Evolutionary conservation across 306 rosid species (phyloP).

Genomic region (Argentina anserina): DNA sequence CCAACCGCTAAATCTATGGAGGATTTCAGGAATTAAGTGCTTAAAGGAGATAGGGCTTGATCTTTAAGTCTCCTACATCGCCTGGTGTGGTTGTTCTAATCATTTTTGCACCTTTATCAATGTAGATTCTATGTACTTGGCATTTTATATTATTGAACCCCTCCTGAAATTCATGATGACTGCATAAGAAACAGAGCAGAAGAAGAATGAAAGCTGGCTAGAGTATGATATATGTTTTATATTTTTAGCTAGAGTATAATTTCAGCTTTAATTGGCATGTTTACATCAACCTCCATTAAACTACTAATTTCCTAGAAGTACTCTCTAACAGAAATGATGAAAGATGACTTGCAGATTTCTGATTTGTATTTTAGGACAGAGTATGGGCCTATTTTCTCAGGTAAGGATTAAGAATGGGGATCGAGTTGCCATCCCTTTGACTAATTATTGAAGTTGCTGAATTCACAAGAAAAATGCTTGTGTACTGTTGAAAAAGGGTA

Average conservation of each 20-base stretch:
- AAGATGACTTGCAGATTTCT: background rate
- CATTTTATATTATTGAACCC: conserved; percentile 27
- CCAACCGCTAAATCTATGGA: conserved; percentile 45
- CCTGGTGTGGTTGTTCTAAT: conserved; percentile 59
- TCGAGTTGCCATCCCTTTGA: conserved; percentile 3
- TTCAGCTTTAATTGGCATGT: background rate
- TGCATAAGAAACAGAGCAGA: conserved; percentile 41
- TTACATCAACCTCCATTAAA: background rate
- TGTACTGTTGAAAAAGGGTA: conserved; percentile 17
- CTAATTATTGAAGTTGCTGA: conserved; percentile 11
- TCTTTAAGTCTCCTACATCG: conserved; percentile 32
- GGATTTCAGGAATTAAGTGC: conserved; percentile 38
- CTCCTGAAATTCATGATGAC: conserved; percentile 32
- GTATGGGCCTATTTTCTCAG: background rate
- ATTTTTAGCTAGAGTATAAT: conserved; percentile 15
- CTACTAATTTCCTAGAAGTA: background rate
- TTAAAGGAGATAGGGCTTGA: conserved; percentile 12
- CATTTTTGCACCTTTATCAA: conserved; percentile 37
- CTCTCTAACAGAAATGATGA: background rate
- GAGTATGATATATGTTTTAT: conserved; percentile 19
- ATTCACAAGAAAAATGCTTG: conserved; percentile 13
- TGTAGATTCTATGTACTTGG: conserved; percentile 38
- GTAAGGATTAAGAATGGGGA: background rate
- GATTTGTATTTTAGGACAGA: conserved; percentile 3
- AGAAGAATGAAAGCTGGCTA: conserved; percentile 57